Evolutionary conservation across 2,329 filamentous ascomycete species (phyloP), one percentile per base, ranked within the genome.

Genomic region (Penicillium brevicompactum): DNA sequence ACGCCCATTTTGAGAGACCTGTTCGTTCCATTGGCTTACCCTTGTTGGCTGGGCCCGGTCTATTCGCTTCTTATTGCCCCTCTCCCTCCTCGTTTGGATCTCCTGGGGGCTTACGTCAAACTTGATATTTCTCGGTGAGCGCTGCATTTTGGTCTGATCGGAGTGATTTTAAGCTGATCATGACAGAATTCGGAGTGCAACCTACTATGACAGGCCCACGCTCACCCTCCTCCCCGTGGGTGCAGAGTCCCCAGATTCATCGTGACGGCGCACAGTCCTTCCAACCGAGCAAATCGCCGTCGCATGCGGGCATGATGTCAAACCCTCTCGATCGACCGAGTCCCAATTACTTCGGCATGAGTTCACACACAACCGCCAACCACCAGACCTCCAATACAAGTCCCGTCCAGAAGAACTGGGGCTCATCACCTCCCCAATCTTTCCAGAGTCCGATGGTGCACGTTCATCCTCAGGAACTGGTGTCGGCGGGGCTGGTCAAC

Each of bases 311-410:
- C 41, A 55, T 62, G 40, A 60, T 57, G 5, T 53, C 64, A 22
- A 61, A 49, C 13, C 53, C 55, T 32, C 38, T 55, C 18, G 70
- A 70, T 22, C 56, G 55, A 18, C 72, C 81, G 22, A 93, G 90
- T 70, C 90, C 91, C 11, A 95, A 92, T 71, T 96, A 96, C 74
- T 96, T 96, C 71, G 90, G 89, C 53, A 84, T 95, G 56, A 79
- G 86, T 30, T 77, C 90, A 59, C 87, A 91, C 42, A 68, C 63
- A 55, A 72, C 84, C 18, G 79, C 75, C 52, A 86, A 90, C 58
- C 79, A 83, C 22, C 82, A 86, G 58, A 86, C 87, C 50, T 88
- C 87, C 2, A 78, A 75, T 58, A 74, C 76, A 22, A 83, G 81
- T 4, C 79, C 89, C 58, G 81, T 86, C 1, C 84, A 84, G 53